phyloP scores from a whole-genome alignment of 345 rosid species.

The Eucalyptus globulus region DNA sequence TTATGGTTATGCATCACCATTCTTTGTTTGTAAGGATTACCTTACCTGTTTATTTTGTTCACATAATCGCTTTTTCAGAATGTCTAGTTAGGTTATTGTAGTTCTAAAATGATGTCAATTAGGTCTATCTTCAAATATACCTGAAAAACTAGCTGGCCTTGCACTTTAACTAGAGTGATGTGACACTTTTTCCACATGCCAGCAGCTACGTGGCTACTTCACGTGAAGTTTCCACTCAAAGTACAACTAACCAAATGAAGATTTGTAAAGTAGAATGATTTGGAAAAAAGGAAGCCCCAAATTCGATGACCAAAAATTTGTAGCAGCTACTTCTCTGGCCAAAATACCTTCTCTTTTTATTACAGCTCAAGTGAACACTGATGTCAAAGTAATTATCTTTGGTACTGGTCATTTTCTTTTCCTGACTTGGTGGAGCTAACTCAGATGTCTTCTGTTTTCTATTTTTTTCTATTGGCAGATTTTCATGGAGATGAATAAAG shows the following conservation, averaged over 20 bases:
- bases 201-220: not conserved
- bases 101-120: not conserved
- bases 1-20: not conserved
- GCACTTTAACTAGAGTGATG: not conserved
- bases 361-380: not conserved
- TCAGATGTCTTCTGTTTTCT: not conserved
- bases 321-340: not conserved
- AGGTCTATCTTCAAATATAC: not conserved
- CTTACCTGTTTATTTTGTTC: not conserved
- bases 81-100: not conserved
- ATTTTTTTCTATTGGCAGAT: conserved; percentile 20
- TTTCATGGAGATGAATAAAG: conserved; percentile 41
- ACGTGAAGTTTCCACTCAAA: not conserved
- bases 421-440: not conserved
- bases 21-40: not conserved
- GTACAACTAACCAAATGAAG: not conserved
- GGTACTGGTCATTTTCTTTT: not conserved
- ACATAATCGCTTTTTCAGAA: not conserved
- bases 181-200: not conserved
- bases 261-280: not conserved
- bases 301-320: not conserved
- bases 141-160: not conserved
- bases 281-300: not conserved
- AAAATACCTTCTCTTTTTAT: not conserved
- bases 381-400: not conserved